Evolutionary conservation across 371 early-diverging fungal species (phyloP).

Genomic region (Syncephalastrum contaminatum): DNA sequence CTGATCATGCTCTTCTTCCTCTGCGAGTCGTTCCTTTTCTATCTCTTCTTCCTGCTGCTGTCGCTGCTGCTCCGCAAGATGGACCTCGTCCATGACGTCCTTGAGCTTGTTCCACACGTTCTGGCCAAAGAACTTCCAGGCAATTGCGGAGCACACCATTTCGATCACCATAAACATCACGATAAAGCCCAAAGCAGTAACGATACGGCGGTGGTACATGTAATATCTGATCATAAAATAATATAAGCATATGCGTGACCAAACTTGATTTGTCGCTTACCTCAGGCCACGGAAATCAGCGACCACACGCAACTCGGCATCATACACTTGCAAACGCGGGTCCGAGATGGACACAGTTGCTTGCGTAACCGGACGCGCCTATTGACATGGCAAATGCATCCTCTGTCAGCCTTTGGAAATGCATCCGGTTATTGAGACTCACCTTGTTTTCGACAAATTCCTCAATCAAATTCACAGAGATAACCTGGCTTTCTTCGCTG

Average conservation of each 20-base stretch:
- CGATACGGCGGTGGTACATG: conserved; percentile 83
- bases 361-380: conserved; percentile 59
- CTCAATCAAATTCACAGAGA: conserved; percentile 71
- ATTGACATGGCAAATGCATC: neutral
- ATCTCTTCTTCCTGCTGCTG: conserved; percentile 3
- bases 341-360: conserved; percentile 69
- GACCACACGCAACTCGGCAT: conserved; percentile 62
- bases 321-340: conserved; percentile 71
- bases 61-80: conserved; percentile 6
- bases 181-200: conserved; percentile 73
- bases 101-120: conserved; percentile 42
- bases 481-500: conserved; percentile 64
- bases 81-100: conserved; percentile 17
- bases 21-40: neutral
- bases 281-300: conserved; percentile 85
- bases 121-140: conserved; percentile 68
- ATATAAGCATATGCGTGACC: neutral
- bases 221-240: conserved; percentile 48
- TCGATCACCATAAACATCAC: conserved; percentile 75
- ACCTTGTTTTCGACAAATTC: conserved; percentile 64
- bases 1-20: neutral
- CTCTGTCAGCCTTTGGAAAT: neutral
- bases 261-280: conserved; percentile 11
- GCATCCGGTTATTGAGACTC: conserved; percentile 7
- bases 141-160: conserved; percentile 60